Evolutionary conservation across 108 stramenopile species (phyloP).

Genomic region (Skeletonema menzelii): DNA sequence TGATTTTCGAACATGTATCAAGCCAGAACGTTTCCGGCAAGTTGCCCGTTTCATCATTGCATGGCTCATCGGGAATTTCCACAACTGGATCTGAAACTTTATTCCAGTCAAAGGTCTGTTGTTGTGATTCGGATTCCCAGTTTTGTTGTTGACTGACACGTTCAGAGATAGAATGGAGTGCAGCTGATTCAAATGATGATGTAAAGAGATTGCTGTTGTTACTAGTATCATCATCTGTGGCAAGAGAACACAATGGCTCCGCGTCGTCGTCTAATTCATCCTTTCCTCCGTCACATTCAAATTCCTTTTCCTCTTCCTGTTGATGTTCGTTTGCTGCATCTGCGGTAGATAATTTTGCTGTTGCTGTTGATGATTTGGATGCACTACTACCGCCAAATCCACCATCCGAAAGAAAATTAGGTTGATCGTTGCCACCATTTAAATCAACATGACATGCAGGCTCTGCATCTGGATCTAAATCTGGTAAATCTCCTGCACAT

Average conservation of each 20-base stretch:
- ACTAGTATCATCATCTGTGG: conserved; percentile 43
- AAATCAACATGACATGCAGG: conserved; percentile 47
- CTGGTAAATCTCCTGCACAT: conserved; percentile 51
- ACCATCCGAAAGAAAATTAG: not conserved
- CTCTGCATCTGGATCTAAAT: conserved; percentile 50
- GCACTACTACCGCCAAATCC: not conserved
- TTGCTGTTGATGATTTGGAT: too few species aligned
- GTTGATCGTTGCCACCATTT: conserved; percentile 34
- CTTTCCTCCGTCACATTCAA: conserved; percentile 66
- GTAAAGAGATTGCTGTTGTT: conserved; percentile 14
- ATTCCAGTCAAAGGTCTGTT: conserved; percentile 76
- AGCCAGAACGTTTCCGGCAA: conserved; percentile 86
- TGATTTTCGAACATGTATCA: conserved; percentile 82
- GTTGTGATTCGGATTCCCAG: conserved; percentile 67
- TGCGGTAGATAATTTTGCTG: not conserved
- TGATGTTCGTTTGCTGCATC: conserved; percentile 2
- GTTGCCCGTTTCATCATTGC: conserved; percentile 41
- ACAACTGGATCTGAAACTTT: conserved; percentile 68
- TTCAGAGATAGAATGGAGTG: conserved; percentile 43
- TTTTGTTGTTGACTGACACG: conserved; percentile 15
- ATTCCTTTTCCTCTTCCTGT: conserved; percentile 70
- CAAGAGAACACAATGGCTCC: conserved; percentile 68
- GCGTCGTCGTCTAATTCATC: conserved; percentile 77
- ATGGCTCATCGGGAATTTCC: conserved; percentile 46
- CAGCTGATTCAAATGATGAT: conserved; percentile 53